phyloP scores from a whole-genome alignment of 805 yeast species.

The Candida maesae region DNA sequence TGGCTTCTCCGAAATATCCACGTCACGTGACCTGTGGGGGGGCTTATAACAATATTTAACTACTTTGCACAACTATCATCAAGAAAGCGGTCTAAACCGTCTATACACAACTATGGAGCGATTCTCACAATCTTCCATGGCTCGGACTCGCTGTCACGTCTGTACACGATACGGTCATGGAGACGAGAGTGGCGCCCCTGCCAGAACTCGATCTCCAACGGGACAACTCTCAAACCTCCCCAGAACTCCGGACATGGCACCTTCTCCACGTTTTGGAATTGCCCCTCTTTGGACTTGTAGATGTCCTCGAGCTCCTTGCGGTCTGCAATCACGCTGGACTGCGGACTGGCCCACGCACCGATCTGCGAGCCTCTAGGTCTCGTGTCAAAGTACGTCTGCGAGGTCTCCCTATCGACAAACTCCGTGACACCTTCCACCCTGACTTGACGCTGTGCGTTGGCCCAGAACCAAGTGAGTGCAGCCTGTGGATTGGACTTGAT shows the following conservation, averaged over 20 bases:
- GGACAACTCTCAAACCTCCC: slow-evolving; percentile 92
- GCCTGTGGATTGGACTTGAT: slow-evolving; percentile 70
- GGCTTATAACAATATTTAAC: too few relatives aligned
- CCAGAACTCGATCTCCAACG: slow-evolving; percentile 94
- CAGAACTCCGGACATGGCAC: slow-evolving; percentile 91
- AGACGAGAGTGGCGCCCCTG: slow-evolving; percentile 89
- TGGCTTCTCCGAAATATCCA: too few relatives aligned
- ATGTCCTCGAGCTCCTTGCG: slow-evolving; percentile 62
- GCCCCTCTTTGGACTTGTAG: slow-evolving; percentile 44
- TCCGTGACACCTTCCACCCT: slow-evolving; percentile 87
- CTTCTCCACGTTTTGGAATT: slow-evolving; percentile 57
- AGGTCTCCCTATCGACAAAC: slow-evolving; percentile 65
- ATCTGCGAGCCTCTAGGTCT: slow-evolving; percentile 91
- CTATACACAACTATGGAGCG: slow-evolving; percentile 50
- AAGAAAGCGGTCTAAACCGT: too few relatives aligned
- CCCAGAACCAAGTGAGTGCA: slow-evolving; percentile 90
- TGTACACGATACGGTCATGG: slow-evolving; percentile 82
- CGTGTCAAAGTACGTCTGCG: slow-evolving; percentile 73
- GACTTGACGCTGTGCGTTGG: slow-evolving; percentile 83
- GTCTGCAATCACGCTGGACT: slow-evolving; percentile 54
- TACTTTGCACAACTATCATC: too few relatives aligned
- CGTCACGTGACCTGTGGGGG: too few relatives aligned
- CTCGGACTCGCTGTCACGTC: slow-evolving; percentile 46
- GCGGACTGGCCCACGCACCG: slow-evolving; percentile 98
- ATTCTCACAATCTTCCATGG: slow-evolving; percentile 66